Evolutionary conservation across 495 filamentous ascomycete genomes (phyloP), one percentile per base, ranked within the genome.

Genomic region (Massariosphaeria phaeospora): DNA sequence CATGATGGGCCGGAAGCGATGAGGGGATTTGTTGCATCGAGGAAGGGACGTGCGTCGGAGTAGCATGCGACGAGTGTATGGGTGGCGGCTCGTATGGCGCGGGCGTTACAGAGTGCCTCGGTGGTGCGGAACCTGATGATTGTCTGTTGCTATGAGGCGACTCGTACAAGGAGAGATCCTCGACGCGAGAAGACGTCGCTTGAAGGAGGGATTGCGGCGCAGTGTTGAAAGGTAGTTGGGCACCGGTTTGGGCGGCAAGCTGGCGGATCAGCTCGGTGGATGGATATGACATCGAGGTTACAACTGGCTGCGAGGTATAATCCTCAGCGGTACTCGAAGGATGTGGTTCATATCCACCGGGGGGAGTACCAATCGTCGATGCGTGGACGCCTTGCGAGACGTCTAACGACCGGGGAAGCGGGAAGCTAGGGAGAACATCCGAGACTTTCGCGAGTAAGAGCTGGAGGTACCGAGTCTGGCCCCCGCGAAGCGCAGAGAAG

Each of bases 381-480:
- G 54, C 5, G 10, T 48, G 27, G 12, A 54, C 18, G 20, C 43
- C 48, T 26, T 48, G 56, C 3, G 57, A 39, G 8, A 61, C n/a
- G 20, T 56, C 48, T 6, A 58, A 21, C 6, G 48, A 54, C 13
- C 47, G 48, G 18, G 61, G 61, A 27, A 64, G 51, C 21, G 50
- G 51, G 11, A 59, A 46, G 29, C 44, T 56, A 5, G 85, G 83
- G 6, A 90, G 70, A 15, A 78, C 76, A 24, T 86, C 82, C 42
- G 81, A 74, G 24, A 89, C 79, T 59, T 87, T 89, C 60, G 76
- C 74, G 24, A 89, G 65, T 0, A 93, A 72, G 8, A 88, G 72
- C 0, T 84, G 86, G 10, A 90, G 73, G 66, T 84, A 90, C 41
- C 82, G 79, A 42, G 78, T 72, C 27, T 87, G 75, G 6, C 86